Evolutionary conservation across 1,284 basidiomycete genomes (phyloP).

Genomic region (Pseudozyma hubeiensis): DNA sequence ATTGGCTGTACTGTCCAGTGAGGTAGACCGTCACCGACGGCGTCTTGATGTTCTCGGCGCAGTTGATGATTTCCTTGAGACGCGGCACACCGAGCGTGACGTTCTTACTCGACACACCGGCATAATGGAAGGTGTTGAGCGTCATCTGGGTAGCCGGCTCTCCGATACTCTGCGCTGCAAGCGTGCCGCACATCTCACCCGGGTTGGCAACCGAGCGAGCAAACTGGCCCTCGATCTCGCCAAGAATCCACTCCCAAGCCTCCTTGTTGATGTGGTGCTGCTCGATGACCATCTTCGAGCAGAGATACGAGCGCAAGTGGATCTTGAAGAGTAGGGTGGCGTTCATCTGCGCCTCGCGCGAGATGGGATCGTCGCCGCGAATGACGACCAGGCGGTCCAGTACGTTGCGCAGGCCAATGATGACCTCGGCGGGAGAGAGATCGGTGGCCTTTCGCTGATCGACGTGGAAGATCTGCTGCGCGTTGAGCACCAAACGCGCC

Average conservation of each 20-base stretch:
- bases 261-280: constrained; percentile 70
- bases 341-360: constrained; percentile 85
- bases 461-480: constrained; percentile 96
- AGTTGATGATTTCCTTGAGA: constrained; percentile 98
- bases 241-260: constrained; percentile 97
- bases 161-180: constrained; percentile 98
- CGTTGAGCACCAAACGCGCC: constrained; percentile 92
- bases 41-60: constrained; percentile 97
- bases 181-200: constrained; percentile 98
- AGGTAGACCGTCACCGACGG: constrained; percentile 91
- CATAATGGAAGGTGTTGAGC: constrained; percentile 98
- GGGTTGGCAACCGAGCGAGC: constrained; percentile 89
- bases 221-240: constrained; percentile 81
- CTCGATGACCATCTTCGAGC: constrained; percentile 67
- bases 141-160: constrained; percentile 99
- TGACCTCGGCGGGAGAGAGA: constrained; percentile 86
- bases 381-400: constrained; percentile 74
- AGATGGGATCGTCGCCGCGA: constrained; percentile 77
- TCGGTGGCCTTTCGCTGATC: constrained; percentile 92
- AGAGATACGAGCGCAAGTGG: constrained; percentile 68
- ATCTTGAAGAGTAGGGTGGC: constrained; percentile 93
- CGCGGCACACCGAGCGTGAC: constrained; percentile 99
- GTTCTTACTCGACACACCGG: constrained; percentile 97
- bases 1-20: constrained; percentile 67
- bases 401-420: constrained; percentile 75